These are phyloP conservation scores for Akanthomyces uredinophilus DNA, from an alignment of 2,329 filamentous ascomycete genomes.

Conservation along the genomic window DNA sequence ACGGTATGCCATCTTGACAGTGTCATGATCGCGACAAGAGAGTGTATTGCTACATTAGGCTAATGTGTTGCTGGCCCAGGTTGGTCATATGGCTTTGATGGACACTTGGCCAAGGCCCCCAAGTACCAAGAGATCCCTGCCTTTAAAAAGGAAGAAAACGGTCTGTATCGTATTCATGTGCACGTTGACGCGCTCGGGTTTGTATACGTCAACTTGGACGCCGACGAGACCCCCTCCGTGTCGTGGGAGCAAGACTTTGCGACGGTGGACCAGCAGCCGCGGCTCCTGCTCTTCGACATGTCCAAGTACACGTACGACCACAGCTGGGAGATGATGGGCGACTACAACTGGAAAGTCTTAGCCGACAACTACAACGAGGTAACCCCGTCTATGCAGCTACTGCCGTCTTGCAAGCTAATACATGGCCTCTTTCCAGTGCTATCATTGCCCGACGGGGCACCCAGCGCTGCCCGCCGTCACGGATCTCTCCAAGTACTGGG, in stretches of 20 bases:
- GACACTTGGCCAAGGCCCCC: slow-evolving; percentile 40
- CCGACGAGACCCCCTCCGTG: slow-evolving; percentile 29
- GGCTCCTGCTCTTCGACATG: slow-evolving; percentile 23
- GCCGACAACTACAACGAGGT: slow-evolving; percentile 44
- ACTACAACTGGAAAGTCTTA: slow-evolving; percentile 37
- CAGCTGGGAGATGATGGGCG: slow-evolving; percentile 29
- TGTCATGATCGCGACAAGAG: too few species aligned
- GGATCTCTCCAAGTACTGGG: slow-evolving; percentile 50
- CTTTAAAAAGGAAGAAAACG: slow-evolving; percentile 38
- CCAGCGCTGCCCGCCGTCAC: slow-evolving; percentile 52
- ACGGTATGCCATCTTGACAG: slow-evolving; percentile 2
- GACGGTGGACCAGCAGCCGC: slow-evolving; percentile 21
- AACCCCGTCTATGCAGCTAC: too few species aligned
- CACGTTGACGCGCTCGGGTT: slow-evolving; percentile 42
- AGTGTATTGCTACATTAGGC: too few species aligned
- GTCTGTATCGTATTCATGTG: slow-evolving; percentile 42
- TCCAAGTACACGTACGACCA: slow-evolving; percentile 25
- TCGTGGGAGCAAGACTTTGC: slow-evolving; percentile 39
- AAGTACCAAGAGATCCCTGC: slow-evolving; percentile 34
- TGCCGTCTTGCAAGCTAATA: too few species aligned
- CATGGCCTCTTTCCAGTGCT: slow-evolving; percentile 22
- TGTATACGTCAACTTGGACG: slow-evolving; percentile 47
- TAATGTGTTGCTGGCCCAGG: slow-evolving; percentile 20
- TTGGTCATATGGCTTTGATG: slow-evolving; percentile 41
- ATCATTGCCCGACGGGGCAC: slow-evolving; percentile 53